phyloP scores from a whole-genome alignment of 768 basidiomycete genomes.

The Suillus occidentalis region DNA sequence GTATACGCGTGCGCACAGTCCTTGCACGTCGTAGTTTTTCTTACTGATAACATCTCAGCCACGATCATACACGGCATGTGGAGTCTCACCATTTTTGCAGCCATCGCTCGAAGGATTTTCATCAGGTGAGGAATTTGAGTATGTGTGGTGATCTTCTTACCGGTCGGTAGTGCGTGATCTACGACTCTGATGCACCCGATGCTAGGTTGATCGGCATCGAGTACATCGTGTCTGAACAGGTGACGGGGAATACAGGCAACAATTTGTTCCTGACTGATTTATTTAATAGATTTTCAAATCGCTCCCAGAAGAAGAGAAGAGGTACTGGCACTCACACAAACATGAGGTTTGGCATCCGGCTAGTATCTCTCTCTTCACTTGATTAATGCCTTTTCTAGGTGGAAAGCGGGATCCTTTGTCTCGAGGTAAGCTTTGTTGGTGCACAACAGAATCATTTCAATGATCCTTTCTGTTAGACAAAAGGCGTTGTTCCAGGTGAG shows the following conservation, averaged over 20 bases:
- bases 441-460: not conserved
- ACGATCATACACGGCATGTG: constrained; percentile 35
- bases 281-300: constrained; percentile 34
- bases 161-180: constrained; percentile 40
- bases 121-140: constrained; percentile 35
- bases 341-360: constrained; percentile 34
- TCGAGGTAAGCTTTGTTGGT: constrained; percentile 21
- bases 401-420: constrained; percentile 35
- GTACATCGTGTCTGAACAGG: constrained; percentile 48
- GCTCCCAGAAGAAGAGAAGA: constrained; percentile 46
- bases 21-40: not conserved
- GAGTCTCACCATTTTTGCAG: constrained; percentile 48
- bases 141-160: not conserved
- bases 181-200: constrained; percentile 40
- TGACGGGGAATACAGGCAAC: constrained; percentile 10
- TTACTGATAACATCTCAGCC: constrained; percentile 16
- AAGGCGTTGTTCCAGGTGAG: constrained; percentile 26
- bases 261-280: not conserved
- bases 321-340: constrained; percentile 56
- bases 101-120: constrained; percentile 37
- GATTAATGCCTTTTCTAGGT: constrained; percentile 26
- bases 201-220: constrained; percentile 55
- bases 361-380: constrained; percentile 3
- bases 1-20: constrained; percentile 28
- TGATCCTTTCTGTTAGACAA: constrained; percentile 16